Base-by-base conservation (phyloP, 345 rosid genomes). In the Euphorbia pulcherrima region DNA sequence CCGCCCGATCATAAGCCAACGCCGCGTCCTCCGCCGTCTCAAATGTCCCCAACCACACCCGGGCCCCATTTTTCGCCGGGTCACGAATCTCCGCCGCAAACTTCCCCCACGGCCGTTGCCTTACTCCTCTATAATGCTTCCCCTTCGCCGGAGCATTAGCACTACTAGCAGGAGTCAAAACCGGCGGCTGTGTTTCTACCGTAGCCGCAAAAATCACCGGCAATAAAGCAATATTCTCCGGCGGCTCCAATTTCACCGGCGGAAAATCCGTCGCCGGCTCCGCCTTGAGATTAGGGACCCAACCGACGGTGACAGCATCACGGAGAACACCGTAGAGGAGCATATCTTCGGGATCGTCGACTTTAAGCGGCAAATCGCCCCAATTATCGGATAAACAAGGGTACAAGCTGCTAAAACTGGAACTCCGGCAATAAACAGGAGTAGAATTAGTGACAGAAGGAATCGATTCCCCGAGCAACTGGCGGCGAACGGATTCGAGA, bases 1-100 rank as follows among this genome's bases (percentile, higher is more conserved):
- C 99, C 0, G 99, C 99, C 50, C 86, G 77, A 54, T 95, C 99
- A 47, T 95, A 95, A 72, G 99, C 97, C 71, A 95, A 67, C 41
- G 99, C 99, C 39, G 99, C 99, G 17, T 92, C 97, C 80, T 95
- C 97, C 59, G 97, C 97, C 30, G 97, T 95, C 86, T 88, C 97
- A 50, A 85, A 95, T 12, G 99, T 95, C 60, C 99, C 99, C 37
- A 95, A 76, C 99, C 99, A 95, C 50, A 95, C 97, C 64, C 99
- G 80, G 14, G 97, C 97, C 56, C 99, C 97, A 58, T 95, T 90
- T 83, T 92, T 95, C 23, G 97, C 97, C 67, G 97, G 99, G 72
- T 95, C 97, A 1, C 99, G 81, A 14, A 95, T 95, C 91, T 95
- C 99, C 39, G 97, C 96, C 24, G 99, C 99, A 71, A 87, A 95